These are phyloP conservation scores for Tetrastigma voinierianum DNA, from an alignment of 164 flowering plant species.

Conservation along the genomic window DNA sequence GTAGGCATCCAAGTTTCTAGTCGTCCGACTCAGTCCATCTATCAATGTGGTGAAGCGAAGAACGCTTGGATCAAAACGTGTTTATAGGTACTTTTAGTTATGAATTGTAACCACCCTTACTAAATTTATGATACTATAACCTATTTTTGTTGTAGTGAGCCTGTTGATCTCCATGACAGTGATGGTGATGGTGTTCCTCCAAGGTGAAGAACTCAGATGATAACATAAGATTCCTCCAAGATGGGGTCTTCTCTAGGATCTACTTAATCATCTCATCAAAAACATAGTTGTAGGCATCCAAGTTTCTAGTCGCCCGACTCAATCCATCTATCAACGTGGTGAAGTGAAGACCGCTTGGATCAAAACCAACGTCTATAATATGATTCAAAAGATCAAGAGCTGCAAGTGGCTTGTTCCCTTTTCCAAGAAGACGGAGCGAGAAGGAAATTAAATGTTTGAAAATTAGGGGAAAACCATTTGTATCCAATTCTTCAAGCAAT, in stretches of 20 bases:
- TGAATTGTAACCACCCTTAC: too few species aligned
- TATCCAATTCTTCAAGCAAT: conserved; percentile 74
- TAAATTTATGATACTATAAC: too few species aligned
- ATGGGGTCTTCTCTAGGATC: too few species aligned
- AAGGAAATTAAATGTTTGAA: conserved; percentile 75
- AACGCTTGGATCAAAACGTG: conserved; percentile 57
- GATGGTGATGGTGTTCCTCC: too few species aligned
- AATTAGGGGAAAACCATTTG: conserved; percentile 67
- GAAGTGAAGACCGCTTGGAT: conserved; percentile 76
- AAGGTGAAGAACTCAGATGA: too few species aligned
- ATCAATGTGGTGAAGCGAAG: conserved; percentile 89
- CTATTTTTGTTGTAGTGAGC: too few species aligned
- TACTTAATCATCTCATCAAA: conserved; percentile 71
- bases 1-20: conserved; percentile 84
- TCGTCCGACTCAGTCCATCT: conserved; percentile 88
- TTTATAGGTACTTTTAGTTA: too few species aligned
- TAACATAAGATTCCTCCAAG: too few species aligned
- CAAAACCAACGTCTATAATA: conserved; percentile 73
- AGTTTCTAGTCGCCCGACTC: conserved; percentile 82
- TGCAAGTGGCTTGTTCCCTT: conserved; percentile 62
- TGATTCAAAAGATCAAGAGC: conserved; percentile 72
- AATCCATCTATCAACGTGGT: conserved; percentile 90
- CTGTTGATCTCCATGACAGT: too few species aligned
- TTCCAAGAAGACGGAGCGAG: conserved; percentile 83
- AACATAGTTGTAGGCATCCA: conserved; percentile 75